Base-by-base conservation (phyloP, 257 asterid genomes). In the Lycium ferocissimum region DNA sequence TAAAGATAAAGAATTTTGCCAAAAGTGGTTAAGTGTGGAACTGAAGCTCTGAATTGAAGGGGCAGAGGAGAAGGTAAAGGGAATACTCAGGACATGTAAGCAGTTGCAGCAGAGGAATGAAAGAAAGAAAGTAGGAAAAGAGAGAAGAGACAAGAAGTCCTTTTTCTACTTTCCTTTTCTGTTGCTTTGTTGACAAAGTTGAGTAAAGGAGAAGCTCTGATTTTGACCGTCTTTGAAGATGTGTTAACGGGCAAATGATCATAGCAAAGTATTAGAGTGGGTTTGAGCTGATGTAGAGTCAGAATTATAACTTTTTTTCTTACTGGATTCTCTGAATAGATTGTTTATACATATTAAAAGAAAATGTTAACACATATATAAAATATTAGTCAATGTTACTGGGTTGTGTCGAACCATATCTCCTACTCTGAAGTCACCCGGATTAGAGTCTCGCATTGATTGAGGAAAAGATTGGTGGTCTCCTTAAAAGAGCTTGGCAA, bases 181-280 rank as follows among this genome's bases (percentile, higher is more conserved):
- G 72, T 82, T 82, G 70, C 61, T 62, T 47, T 62, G 54, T 82
- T 49, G 66, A 88, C 85, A 90, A 71, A 88, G 92, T 91, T 88
- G 94, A 91, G 95, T 90, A 85, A 86, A 86, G 80, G 51, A 51
- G 53, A 90, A 91, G 86, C 90, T 75, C 83, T 88, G 85, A 84
- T 87, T 88, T 86, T 87, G 93, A 92, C 88, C 3, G 15, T 20
- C 47, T 54, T 75, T 67, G 83, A 83, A 82, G 26, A 80, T 53
- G 81, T 79, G 67, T 51, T 61, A 61, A 47, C 62, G 59, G 80
- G 67, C 65, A 85, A 65, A 83, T 45, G 82, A 83, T 59, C 65
- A 79, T 56, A 87, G 45, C 35, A 12, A 6, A 38, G 5, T 79
- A 40, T 11, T 0, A 14, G 9, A 47, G 18, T 37, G 18, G 33